Evolutionary conservation across 768 basidiomycete genomes (phyloP), one percentile per base, ranked within the genome.

Genomic region (Clathrus columnatus): DNA sequence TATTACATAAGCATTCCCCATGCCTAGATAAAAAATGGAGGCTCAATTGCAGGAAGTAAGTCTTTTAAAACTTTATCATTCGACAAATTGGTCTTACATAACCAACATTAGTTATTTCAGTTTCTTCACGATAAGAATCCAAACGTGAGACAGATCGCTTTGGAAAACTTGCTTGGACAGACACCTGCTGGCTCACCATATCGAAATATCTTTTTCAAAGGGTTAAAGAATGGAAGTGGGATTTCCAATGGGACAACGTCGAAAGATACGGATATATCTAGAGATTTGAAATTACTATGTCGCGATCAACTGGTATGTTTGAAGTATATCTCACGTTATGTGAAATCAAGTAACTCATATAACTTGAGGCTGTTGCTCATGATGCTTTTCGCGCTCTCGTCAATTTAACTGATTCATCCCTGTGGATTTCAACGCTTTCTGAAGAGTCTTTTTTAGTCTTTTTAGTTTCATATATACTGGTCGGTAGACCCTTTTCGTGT

Each of bases 341-440:
- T n/a, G n/a, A n/a, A n/a, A n/a, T n/a, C n/a, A n/a, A n/a, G 63
- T 48, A 66, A 56, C 64, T 51, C 61, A 30, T 29, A 27, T 42
- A 50, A 26, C 51, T 26, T 30, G 62, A 96, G 91, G 81, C 83
- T 55, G 81, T 91, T 50, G 90, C 95, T 1, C 95, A 97, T 62
- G 93, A 96, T 73, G 95, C 95, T 2, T 87, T 97, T 67, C 83
- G 89, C 58, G 92, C 93, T 2, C 76, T 98, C 49, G 84, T 97
- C 66, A 98, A 98, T 70, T 78, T 98, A 29, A 89, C 92, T 2
- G 93, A 94, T 69, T 87, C 86, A 27, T 75, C 86, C 7, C 68
- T 84, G 18, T 75, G 94, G 23, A 73, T 84, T 7, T 62, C 77
- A 6, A 69, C 82, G 41, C 74, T 95, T 7, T 82, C 83, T 1